Evolutionary conservation across 768 basidiomycete genomes (phyloP), one percentile per base, ranked within the genome.

Genomic region (Leucocoprinus birnbaumii): DNA sequence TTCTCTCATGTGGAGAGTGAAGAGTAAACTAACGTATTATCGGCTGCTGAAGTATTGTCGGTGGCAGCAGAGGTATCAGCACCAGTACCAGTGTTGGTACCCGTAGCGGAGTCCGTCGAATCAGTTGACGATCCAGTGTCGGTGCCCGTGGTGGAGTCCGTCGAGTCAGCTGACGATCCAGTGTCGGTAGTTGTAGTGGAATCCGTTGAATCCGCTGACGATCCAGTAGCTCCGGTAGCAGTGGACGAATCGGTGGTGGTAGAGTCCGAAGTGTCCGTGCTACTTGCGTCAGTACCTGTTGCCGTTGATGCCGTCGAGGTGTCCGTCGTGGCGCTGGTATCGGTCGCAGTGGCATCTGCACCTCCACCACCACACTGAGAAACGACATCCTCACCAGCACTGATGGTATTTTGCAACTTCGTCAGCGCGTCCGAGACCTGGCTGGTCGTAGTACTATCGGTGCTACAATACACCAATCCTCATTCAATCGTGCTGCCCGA

Each of bases 311-410:
- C n/a, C 38, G 18, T 10, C 26, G 24, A 24, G 50, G 22, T 42
- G 11, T 41, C 21, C 21, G 38, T 25, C n/a, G n/a, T 38, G 34
- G 40, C 11, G 40, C 24, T 27, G 14, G 18, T 22, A 18, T 38
- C 24, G 19, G 2, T 27, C 21, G 41, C 51, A 19, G 9, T 31
- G n/a, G 45, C 45, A 31, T 31, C 31, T 11, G 10, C 47, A 8
- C 44, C 44, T 47, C 53, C 53, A 4, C 46, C 46, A 8, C 53
- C 53, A 26, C 68, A 69, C 8, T 59, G 48, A 22, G 60, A 51
- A 2, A 66, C 58, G 31, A 66, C 66, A 18, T 61, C 48, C 13
- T 54, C 55, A 10, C 65, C 66, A n/a, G 59, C 66, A 18, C 53
- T 38, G 18, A 65, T 60, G 7, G 66, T 65, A 47, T 48, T 59